These are phyloP conservation scores for Coniochaeta ligniaria DNA, from an alignment of 2,329 filamentous ascomycete genomes.

Conservation along the genomic window DNA sequence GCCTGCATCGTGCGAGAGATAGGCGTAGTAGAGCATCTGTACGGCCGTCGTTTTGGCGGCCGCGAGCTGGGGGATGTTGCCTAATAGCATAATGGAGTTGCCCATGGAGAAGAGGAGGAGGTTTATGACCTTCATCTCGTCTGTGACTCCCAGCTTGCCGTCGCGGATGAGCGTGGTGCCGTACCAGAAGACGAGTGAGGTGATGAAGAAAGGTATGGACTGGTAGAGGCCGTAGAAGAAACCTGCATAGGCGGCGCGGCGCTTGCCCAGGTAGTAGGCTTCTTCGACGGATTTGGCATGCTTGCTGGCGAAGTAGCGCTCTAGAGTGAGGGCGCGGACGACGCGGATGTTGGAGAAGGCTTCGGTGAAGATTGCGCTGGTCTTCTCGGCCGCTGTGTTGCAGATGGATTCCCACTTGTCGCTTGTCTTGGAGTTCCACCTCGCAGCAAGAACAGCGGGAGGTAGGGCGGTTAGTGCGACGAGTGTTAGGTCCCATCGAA, in stretches of 20 bases:
- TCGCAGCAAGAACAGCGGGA: slow-evolving; percentile 58
- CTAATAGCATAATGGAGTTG: slow-evolving; percentile 61
- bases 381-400: slow-evolving; percentile 53
- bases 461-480: slow-evolving; percentile 66
- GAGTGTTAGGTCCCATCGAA: slow-evolving; percentile 75
- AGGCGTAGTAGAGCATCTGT: slow-evolving; percentile 63
- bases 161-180: slow-evolving; percentile 58
- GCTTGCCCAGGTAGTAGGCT: slow-evolving; percentile 55
- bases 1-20: slow-evolving; percentile 45
- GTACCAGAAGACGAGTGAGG: slow-evolving; percentile 79
- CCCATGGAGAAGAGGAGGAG: slow-evolving; percentile 78
- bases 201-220: slow-evolving; percentile 62
- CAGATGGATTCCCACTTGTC: slow-evolving; percentile 65
- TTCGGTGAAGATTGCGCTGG: slow-evolving; percentile 62
- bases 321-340: slow-evolving; percentile 67
- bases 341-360: slow-evolving; percentile 73
- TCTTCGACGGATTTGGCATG: slow-evolving; percentile 43
- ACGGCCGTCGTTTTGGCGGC: slow-evolving; percentile 65
- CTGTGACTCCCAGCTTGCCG: slow-evolving; percentile 38
- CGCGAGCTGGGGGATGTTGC: slow-evolving; percentile 73
- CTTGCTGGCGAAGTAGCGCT: slow-evolving; percentile 61
- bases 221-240: slow-evolving; percentile 73
- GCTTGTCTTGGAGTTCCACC: slow-evolving; percentile 57
- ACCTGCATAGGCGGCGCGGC: slow-evolving; percentile 60
- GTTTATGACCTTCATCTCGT: slow-evolving; percentile 69